These are phyloP conservation scores for Backusella mclennaniae DNA, from an alignment of 192 early-diverging fungal species.

Conservation along the genomic window DNA sequence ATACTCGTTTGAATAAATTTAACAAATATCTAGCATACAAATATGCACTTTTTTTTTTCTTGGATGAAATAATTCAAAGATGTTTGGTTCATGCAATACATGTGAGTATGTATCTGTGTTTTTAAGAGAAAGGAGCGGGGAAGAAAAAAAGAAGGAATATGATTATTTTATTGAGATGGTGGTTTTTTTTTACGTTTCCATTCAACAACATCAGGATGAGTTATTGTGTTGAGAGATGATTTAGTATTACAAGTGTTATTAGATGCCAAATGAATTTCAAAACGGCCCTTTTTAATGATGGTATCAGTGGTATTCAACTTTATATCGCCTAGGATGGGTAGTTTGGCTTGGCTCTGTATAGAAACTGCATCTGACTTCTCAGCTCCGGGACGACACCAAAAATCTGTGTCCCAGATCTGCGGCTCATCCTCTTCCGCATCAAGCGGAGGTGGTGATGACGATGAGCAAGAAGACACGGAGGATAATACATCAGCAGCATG, in stretches of 20 bases:
- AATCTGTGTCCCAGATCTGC: neutral
- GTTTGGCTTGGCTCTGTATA: neutral
- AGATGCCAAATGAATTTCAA: conserved; percentile 17
- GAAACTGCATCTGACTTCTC: conserved; percentile 1
- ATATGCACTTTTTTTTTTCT: neutral
- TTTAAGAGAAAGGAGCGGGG: neutral
- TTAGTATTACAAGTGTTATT: neutral
- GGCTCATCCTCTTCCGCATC: neutral
- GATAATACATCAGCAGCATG: neutral
- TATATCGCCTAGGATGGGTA: conserved; percentile 18
- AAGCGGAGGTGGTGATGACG: neutral
- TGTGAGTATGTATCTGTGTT: neutral
- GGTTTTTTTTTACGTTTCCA: conserved; percentile 14
- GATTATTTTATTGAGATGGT: neutral
- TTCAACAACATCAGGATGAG: neutral
- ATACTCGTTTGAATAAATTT: neutral
- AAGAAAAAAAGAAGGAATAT: neutral
- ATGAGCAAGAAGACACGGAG: neutral
- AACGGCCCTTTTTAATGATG: conserved; percentile 15
- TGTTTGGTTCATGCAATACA: neutral
- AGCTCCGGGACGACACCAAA: neutral
- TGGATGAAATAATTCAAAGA: neutral
- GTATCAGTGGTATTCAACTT: neutral
- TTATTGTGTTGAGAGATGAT: neutral
- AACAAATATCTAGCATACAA: neutral